phyloP scores from a whole-genome alignment of 164 flowering plant species.

The Brasenia schreberi region DNA sequence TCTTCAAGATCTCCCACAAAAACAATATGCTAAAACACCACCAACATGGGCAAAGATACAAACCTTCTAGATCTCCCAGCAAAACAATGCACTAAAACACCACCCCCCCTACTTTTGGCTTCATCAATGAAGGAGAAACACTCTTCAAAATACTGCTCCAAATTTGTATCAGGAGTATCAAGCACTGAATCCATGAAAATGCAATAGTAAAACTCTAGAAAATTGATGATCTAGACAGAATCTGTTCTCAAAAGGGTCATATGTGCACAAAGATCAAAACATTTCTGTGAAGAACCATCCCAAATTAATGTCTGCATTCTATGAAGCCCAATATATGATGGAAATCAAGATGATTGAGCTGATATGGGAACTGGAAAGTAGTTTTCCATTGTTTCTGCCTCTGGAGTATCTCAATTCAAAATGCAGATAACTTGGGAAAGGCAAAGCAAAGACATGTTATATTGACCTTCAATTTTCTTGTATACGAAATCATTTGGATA shows the following conservation, averaged over 20 bases:
- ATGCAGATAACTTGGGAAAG: background rate
- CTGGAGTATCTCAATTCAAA: background rate
- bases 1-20: no score
- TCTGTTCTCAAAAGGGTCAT: background rate
- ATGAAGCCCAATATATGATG: background rate
- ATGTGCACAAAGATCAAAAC: background rate
- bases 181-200: constrained; percentile 7
- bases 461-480: constrained; percentile 49
- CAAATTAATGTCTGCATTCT: background rate
- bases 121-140: constrained; percentile 80
- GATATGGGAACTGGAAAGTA: background rate
- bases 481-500: constrained; percentile 46
- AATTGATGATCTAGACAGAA: background rate
- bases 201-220: background rate
- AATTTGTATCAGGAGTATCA: constrained; percentile 38
- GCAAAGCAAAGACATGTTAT: constrained; percentile 21
- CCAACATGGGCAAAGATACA: constrained; percentile 2
- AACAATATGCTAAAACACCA: no score
- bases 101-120: constrained; percentile 61
- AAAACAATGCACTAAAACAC: constrained; percentile 83
- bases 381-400: background rate
- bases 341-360: background rate
- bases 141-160: constrained; percentile 59
- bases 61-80: constrained; percentile 91
- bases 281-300: background rate